A percentile compares a stretch with the other conserved stretches of the same genome.
phyloP scores from a whole-genome alignment of 768 basidiomycete species.

The Boletus fagicola region DNA sequence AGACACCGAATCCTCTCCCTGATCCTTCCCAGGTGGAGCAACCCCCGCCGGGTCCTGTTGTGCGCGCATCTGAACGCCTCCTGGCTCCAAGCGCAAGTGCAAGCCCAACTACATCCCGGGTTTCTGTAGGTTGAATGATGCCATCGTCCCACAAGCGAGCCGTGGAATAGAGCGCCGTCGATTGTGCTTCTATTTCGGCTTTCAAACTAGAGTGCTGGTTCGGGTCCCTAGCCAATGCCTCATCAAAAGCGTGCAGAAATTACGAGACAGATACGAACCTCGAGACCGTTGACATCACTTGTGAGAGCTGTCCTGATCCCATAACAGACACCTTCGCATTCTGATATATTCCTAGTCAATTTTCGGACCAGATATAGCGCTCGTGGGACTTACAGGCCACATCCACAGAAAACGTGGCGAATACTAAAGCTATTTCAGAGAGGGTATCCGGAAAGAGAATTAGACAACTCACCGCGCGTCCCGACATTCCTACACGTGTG shows the following conservation, averaged over 20 bases:
- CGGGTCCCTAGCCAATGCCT: constrained; percentile 57
- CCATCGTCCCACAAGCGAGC: constrained; percentile 96
- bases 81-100: constrained; percentile 78
- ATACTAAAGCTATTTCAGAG: constrained; percentile 50
- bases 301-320: constrained; percentile 90
- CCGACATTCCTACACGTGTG: constrained; percentile 73
- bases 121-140: constrained; percentile 86
- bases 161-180: constrained; percentile 82
- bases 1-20: constrained; percentile 78
- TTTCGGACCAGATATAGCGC: constrained; percentile 5
- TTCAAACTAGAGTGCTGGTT: constrained; percentile 71
- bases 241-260: not conserved
- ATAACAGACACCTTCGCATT: constrained; percentile 94
- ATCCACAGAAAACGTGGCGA: constrained; percentile 95
- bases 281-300: constrained; percentile 89
- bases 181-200: constrained; percentile 84
- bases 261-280: constrained; percentile 45
- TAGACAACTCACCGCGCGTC: constrained; percentile 68
- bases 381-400: constrained; percentile 76
- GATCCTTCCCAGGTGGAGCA: constrained; percentile 65
- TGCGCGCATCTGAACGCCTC: constrained; percentile 28
- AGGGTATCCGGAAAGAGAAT: constrained; percentile 1
- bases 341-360: constrained; percentile 34
- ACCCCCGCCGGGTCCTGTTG: not conserved
- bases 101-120: constrained; percentile 82